phyloP scores from a whole-genome alignment of 2,329 filamentous ascomycete species.

The Exserohilum turcica region DNA sequence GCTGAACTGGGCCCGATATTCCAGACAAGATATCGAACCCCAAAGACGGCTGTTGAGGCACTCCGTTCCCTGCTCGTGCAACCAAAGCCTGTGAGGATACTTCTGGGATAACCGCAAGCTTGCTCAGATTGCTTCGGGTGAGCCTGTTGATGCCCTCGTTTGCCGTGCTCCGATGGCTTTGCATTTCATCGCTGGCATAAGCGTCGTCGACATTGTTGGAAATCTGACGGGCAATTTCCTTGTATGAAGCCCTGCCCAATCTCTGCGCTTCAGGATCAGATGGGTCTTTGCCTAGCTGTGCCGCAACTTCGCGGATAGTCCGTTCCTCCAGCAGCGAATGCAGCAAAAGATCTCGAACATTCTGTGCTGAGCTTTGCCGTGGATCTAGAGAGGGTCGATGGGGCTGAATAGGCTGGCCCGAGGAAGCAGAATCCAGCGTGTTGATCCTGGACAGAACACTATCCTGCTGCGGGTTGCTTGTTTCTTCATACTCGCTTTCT shows the following conservation, averaged over 20 bases:
- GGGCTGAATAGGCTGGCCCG: slow-evolving; percentile 18
- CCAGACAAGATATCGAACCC: slow-evolving; percentile 22
- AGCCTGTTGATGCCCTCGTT: slow-evolving; percentile 48
- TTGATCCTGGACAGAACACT: slow-evolving; percentile 36
- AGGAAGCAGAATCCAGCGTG: slow-evolving; percentile 32
- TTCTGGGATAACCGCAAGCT: slow-evolving; percentile 26
- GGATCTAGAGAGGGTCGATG: slow-evolving; percentile 19
- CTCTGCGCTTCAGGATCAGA: slow-evolving; percentile 46
- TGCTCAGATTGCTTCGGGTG: slow-evolving; percentile 33
- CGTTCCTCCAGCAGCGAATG: slow-evolving; percentile 55
- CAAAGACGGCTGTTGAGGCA: slow-evolving; percentile 18
- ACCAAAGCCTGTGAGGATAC: slow-evolving; percentile 33
- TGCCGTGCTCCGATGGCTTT: slow-evolving; percentile 39
- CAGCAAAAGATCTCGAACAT: slow-evolving; percentile 48
- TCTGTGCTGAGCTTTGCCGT: slow-evolving; percentile 30
- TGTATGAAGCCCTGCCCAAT: slow-evolving; percentile 48
- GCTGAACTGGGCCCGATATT: slow-evolving; percentile 18
- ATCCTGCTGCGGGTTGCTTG: slow-evolving; percentile 17
- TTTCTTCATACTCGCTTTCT: slow-evolving; percentile 28
- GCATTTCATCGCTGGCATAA: slow-evolving; percentile 48
- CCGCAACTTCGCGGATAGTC: slow-evolving; percentile 47
- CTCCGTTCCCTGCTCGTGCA: slow-evolving; percentile 16
- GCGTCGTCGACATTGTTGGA: slow-evolving; percentile 46
- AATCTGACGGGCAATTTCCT: slow-evolving; percentile 45
- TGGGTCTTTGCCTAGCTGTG: slow-evolving; percentile 39